Percentiles rank a stretch among this genome's conserved stretches.
phyloP scores from a whole-genome alignment of 441 rosid species.

The Euphorbia corollata region DNA sequence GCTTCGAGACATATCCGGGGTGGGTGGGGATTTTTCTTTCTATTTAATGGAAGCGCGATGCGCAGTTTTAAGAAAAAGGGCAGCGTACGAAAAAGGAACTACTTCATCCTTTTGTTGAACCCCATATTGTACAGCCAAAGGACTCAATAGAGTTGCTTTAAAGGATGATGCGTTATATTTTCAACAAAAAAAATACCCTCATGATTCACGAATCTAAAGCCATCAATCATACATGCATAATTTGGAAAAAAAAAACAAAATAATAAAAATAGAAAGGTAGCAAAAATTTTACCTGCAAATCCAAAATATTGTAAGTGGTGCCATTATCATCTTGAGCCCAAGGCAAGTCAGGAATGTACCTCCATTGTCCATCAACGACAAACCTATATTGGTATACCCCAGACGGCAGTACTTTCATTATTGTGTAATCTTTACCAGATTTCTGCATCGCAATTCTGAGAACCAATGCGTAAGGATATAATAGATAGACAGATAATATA shows the following conservation, averaged over 20 bases:
- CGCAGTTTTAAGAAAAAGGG: too few relatives aligned
- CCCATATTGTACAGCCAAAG: background rate
- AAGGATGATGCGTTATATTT: background rate
- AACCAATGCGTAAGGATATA: constrained; percentile 22
- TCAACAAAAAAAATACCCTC: background rate
- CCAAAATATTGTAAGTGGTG: constrained; percentile 71
- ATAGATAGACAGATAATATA: background rate
- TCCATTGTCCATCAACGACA: constrained; percentile 86
- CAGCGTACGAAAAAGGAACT: background rate
- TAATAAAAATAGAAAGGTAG: background rate
- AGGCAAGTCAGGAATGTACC: constrained; percentile 74
- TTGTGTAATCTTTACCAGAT: constrained; percentile 84
- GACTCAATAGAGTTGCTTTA: background rate
- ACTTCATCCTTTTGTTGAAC: background rate
- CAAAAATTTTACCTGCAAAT: constrained; percentile 48
- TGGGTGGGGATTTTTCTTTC: too few relatives aligned
- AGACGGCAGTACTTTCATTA: constrained; percentile 89
- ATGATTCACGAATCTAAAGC: background rate
- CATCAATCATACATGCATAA: background rate
- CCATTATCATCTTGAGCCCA: constrained; percentile 70
- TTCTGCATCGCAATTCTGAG: constrained; percentile 73
- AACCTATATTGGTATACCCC: constrained; percentile 90
- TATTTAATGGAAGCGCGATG: too few relatives aligned
- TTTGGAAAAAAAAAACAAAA: background rate
- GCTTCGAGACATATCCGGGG: too few relatives aligned